Evolutionary conservation across 148 eudicot species (phyloP), one percentile per base, ranked within the genome.

Genomic region (Cornus suecica): DNA sequence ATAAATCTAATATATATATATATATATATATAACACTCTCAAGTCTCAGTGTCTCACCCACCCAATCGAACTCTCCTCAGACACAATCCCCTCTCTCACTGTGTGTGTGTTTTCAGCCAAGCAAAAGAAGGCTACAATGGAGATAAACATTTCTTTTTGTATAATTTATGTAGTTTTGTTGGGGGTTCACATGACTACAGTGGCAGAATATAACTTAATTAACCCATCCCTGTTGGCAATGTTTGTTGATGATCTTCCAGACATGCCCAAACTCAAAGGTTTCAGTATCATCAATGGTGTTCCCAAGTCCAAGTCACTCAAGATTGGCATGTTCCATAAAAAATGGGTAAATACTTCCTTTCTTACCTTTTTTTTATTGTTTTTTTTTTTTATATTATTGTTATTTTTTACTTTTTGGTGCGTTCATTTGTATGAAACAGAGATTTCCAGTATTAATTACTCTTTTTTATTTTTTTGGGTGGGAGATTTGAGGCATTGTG

Each of bases 341-440:
- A 82, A 78, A 76, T 93, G 95, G 97, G 97, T 93, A 69, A 71
- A n/a, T n/a, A n/a, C n/a, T n/a, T n/a, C n/a, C n/a, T n/a, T n/a
- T n/a, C n/a, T 84, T 4, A 11, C 14, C 10, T 13, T 16, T 48
- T 11, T 7, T 48, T 48, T 48, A 16, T 48, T 48, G 13, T 48
- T 5, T 13, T 48, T 48, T 48, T 13, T 16, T 1, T 13, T 48
- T 0, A 1, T 14, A 0, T 13, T 48, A 48, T 16, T 48, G 54
- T 48, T 13, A n/a, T n/a, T n/a, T n/a, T n/a, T n/a, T n/a, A n/a
- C n/a, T n/a, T n/a, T n/a, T n/a, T n/a, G n/a, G n/a, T n/a, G n/a
- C n/a, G n/a, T n/a, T n/a, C n/a, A n/a, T n/a, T n/a, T n/a, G 2
- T 13, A 2, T 7, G 15, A 16, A 48, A 13, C 54, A 11, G 54